Conservation (phyloP, 495 filamentous ascomycete genomes). For the Lophiostoma macrostomum region DNA sequence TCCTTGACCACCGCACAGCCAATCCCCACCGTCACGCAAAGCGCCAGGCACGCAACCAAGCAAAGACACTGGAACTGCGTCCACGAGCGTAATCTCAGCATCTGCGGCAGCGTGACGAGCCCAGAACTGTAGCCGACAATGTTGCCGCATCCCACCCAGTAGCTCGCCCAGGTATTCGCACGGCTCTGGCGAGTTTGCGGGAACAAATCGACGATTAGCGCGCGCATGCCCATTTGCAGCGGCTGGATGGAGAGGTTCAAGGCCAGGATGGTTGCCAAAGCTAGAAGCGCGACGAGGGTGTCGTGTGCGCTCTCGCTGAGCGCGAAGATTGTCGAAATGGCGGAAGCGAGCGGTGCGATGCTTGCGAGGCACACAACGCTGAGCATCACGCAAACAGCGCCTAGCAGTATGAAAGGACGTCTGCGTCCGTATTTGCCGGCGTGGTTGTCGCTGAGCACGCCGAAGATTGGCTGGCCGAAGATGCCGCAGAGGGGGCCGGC, state of each 20-base stretch:
- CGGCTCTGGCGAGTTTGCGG: constrained; percentile 15
- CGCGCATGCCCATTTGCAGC: constrained; percentile 27
- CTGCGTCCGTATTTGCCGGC: constrained; percentile 13
- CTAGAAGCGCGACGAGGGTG: neutral
- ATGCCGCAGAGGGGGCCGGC: constrained; percentile 28
- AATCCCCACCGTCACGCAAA: neutral
- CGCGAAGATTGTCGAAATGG: neutral
- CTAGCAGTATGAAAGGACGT: constrained; percentile 22
- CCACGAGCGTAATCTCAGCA: neutral
- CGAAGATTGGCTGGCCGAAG: constrained; percentile 29
- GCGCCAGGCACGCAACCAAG: neutral
- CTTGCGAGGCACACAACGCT: constrained; percentile 13
- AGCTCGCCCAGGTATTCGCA: constrained; percentile 27
- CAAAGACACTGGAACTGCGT: constrained; percentile 5
- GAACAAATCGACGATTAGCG: constrained; percentile 23
- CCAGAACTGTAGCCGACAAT: constrained; percentile 18
- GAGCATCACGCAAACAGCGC: constrained; percentile 1
- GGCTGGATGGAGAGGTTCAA: constrained; percentile 30
- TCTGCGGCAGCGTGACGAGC: neutral
- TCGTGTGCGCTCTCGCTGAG: constrained; percentile 1
- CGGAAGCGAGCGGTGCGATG: neutral
- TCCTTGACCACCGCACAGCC: neutral
- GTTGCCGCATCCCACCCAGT: constrained; percentile 21
- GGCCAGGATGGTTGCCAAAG: neutral
- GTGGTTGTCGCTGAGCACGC: constrained; percentile 20